A percentile compares a stretch with the other conserved stretches of the same genome.
Evolutionary conservation across 139 green algal species (phyloP).

Genomic region (Nannochloris sp.): DNA sequence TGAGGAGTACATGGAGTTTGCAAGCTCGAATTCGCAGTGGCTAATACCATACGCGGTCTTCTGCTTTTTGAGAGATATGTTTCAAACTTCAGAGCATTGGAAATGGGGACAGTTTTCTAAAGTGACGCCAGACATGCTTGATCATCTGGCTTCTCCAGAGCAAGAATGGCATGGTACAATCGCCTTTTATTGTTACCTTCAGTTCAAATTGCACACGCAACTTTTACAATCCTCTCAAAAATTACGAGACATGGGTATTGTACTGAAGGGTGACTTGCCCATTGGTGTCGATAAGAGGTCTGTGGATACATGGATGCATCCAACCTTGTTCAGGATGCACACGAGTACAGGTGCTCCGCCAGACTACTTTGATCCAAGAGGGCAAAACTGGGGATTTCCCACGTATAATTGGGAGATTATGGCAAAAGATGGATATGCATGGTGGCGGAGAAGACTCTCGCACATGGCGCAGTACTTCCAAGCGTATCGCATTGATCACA

Average conservation of each 20-base stretch:
- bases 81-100: slow-evolving; percentile 84
- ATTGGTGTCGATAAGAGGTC: slow-evolving; percentile 91
- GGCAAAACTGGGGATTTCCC: slow-evolving; percentile 95
- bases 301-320: slow-evolving; percentile 86
- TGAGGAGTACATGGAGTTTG: slow-evolving; percentile 34
- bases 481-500: slow-evolving; percentile 93
- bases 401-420: slow-evolving; percentile 98
- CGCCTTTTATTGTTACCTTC: slow-evolving; percentile 50
- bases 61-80: slow-evolving; percentile 72
- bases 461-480: slow-evolving; percentile 88
- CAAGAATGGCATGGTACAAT: slow-evolving; percentile 40
- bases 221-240: slow-evolving; percentile 58
- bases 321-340: slow-evolving; percentile 84
- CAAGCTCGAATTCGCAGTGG: slow-evolving; percentile 72
- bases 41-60: slow-evolving; percentile 86
- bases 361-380: slow-evolving; percentile 74
- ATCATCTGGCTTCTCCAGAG: slow-evolving; percentile 40
- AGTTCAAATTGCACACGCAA: slow-evolving; percentile 88
- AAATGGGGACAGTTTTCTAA: slow-evolving; percentile 66
- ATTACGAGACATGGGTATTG: slow-evolving; percentile 50
- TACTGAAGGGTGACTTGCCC: slow-evolving; percentile 93
- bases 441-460: slow-evolving; percentile 71
- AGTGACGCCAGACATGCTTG: slow-evolving; percentile 35
- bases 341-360: slow-evolving; percentile 78
- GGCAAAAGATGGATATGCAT: slow-evolving; percentile 75